Evolutionary conservation across 176 grass and related monocot species (phyloP), one percentile per base, ranked within the genome.

Genomic region (Cenchrus purpureus): DNA sequence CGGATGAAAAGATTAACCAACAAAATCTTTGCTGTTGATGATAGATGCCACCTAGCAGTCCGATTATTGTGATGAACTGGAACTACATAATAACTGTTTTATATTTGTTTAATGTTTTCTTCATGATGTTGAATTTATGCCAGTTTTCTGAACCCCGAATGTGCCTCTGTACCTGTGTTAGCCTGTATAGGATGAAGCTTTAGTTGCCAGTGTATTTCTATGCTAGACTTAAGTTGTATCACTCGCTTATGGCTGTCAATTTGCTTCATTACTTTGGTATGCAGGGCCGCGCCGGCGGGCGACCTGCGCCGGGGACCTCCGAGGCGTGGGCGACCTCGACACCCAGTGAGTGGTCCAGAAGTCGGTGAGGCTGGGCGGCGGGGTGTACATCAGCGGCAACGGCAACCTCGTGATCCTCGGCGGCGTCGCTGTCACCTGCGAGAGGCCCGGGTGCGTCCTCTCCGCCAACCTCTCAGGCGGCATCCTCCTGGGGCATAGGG

Each of bases 291-390:
- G 8, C 91, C 96, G 17, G 51, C 86, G 74, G 74, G 89, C 83
- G 15, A 95, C 93, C 65, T 98, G 96, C 75, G 93, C 91, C 37
- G 73, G 71, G 15, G 96, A 95, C 93, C 83, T 98, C 11, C 83
- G 59, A 42, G 96, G 96, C 31, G 67, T 74, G 54, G 96, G 96
- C 20, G 93, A 98, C 52, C 86, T 95, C 19, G 69, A 95, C 16
- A 98, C 93, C 11, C 76, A 59, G 43, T 98, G 96, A 74, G 93
- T 94, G 75, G 65, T 95, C n/a, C 83, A 68, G 1, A 78, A 70
- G 0, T 92, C 87, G 57, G 93, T 92, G 51, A 58, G 66, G 19
- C 89, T 98, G 17, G 61, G 57, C 8, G 61, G 46, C 12, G 83
- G 87, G 72, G 51, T 95, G 25, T 95, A 89, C 86, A 85, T 94